Evolutionary conservation across 1,139 yeast species (phyloP).

Genomic region (Pichiaceae sp.): DNA sequence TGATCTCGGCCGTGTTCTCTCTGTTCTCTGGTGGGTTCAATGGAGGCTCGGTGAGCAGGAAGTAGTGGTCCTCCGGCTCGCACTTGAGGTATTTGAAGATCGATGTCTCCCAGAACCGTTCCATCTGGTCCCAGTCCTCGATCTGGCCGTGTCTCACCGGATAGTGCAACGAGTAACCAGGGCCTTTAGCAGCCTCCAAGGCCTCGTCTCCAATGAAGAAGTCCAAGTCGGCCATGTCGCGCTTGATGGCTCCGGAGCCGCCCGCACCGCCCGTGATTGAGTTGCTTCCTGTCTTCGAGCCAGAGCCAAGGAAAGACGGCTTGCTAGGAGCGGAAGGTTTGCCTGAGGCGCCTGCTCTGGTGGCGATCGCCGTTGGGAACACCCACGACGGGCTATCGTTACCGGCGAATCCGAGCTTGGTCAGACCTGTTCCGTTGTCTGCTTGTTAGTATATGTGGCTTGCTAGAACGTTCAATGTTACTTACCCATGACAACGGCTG

Average conservation of each 20-base stretch:
- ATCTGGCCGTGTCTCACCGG: conserved; percentile 97
- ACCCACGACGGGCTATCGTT: conserved; percentile 96
- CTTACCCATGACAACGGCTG: conserved; percentile 88
- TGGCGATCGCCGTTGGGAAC: conserved; percentile 96
- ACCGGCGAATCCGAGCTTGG: conserved; percentile 97
- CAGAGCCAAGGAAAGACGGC: conserved; percentile 21
- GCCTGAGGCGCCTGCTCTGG: conserved; percentile 38
- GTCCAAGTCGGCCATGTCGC: conserved; percentile 93
- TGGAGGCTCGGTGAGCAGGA: conserved; percentile 94
- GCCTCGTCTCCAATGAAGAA: conserved; percentile 97
- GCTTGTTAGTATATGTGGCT: conserved; percentile 3
- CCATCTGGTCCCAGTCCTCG: conserved; percentile 99
- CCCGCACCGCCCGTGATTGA: conserved; percentile 30
- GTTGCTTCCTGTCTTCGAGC: conserved; percentile 17
- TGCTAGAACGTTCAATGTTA: conserved; percentile 12
- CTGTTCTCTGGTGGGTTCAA: conserved; percentile 98
- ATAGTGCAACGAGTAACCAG: conserved; percentile 79
- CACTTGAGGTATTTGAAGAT: conserved; percentile 93
- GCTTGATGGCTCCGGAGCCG: conserved; percentile 40
- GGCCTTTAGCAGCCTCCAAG: conserved; percentile 77
- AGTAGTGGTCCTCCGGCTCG: conserved; percentile 98
- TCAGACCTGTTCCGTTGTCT: conserved; percentile 89
- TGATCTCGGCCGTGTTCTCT: conserved; percentile 95
- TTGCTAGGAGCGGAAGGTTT: conserved; percentile 27
- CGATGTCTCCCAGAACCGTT: conserved; percentile 96